Conservation (phyloP, 2,329 filamentous ascomycete genomes). For the Exophiala bonariae region DNA sequence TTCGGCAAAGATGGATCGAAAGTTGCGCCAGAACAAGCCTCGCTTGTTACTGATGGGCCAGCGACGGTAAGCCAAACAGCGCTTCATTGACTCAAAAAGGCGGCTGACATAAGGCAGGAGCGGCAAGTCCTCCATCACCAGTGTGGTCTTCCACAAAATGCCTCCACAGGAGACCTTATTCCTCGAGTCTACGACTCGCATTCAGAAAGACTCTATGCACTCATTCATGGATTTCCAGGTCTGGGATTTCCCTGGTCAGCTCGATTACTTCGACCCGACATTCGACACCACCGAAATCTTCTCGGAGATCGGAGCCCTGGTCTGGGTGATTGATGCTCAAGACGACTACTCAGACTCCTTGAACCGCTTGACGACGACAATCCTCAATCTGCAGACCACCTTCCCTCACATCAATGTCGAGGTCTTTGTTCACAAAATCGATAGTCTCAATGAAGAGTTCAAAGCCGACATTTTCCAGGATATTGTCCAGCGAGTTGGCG, state of each 20-base stretch:
- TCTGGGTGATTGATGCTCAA: constrained; percentile 98
- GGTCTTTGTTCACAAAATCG: constrained; percentile 98
- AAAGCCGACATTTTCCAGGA: constrained; percentile 94
- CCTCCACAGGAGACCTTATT: constrained; percentile 94
- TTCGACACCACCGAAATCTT: constrained; percentile 88
- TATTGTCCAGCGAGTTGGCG: constrained; percentile 93
- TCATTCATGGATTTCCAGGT: constrained; percentile 99
- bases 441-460: constrained; percentile 96
- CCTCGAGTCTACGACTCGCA: constrained; percentile 88
- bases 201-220: constrained; percentile 92
- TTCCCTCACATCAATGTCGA: constrained; percentile 96
- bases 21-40: constrained; percentile 67
- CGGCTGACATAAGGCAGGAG: constrained; percentile 59
- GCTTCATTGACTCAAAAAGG: neutral
- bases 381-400: constrained; percentile 80
- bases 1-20: constrained; percentile 30
- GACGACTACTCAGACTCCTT: constrained; percentile 96
- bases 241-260: constrained; percentile 94
- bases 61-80: constrained; percentile 67
- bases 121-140: constrained; percentile 97
- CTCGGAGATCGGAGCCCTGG: constrained; percentile 86
- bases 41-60: constrained; percentile 92
- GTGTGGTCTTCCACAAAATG: constrained; percentile 98
- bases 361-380: constrained; percentile 80
- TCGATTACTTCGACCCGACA: constrained; percentile 85